Evolutionary conservation across 2,329 filamentous ascomycete genomes (phyloP).

Genomic region (Colletotrichum phormii): DNA sequence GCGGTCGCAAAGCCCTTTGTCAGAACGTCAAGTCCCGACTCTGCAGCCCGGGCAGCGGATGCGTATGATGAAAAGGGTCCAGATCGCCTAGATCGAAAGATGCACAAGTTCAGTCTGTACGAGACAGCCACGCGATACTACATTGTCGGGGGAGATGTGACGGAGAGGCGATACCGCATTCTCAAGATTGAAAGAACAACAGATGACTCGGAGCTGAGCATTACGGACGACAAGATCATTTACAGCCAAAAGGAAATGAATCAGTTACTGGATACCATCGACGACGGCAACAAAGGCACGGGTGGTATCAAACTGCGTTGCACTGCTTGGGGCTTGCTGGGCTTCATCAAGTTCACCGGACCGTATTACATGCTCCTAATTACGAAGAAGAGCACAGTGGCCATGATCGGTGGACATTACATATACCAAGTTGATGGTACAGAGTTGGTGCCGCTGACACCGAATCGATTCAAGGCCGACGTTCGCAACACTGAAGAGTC

Average conservation of each 20-base stretch:
- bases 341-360: slow-evolving; percentile 96
- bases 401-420: slow-evolving; percentile 95
- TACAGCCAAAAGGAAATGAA: slow-evolving; percentile 95
- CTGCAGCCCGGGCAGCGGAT: slow-evolving; percentile 46
- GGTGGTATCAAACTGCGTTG: slow-evolving; percentile 91
- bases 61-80: slow-evolving; percentile 47
- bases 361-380: slow-evolving; percentile 98
- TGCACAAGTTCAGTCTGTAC: slow-evolving; percentile 98
- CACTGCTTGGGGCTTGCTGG: slow-evolving; percentile 92
- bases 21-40: slow-evolving; percentile 65
- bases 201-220: slow-evolving; percentile 77
- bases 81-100: slow-evolving; percentile 66
- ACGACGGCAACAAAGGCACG: slow-evolving; percentile 91
- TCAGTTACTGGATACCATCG: slow-evolving; percentile 91
- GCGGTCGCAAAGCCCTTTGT: slow-evolving; percentile 69
- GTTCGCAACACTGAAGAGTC: slow-evolving; percentile 86
- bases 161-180: slow-evolving; percentile 89
- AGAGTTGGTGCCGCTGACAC: slow-evolving; percentile 88
- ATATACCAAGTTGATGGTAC: slow-evolving; percentile 96
- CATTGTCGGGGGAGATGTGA: slow-evolving; percentile 91
- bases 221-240: slow-evolving; percentile 94
- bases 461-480: slow-evolving; percentile 81
- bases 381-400: slow-evolving; percentile 94
- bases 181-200: slow-evolving; percentile 94
- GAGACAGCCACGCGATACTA: slow-evolving; percentile 95